Percentiles rank a stretch among this genome's conserved stretches.
Conservation (phyloP, 2,329 filamentous ascomycete genomes). For the Exophiala aquamarina region DNA sequence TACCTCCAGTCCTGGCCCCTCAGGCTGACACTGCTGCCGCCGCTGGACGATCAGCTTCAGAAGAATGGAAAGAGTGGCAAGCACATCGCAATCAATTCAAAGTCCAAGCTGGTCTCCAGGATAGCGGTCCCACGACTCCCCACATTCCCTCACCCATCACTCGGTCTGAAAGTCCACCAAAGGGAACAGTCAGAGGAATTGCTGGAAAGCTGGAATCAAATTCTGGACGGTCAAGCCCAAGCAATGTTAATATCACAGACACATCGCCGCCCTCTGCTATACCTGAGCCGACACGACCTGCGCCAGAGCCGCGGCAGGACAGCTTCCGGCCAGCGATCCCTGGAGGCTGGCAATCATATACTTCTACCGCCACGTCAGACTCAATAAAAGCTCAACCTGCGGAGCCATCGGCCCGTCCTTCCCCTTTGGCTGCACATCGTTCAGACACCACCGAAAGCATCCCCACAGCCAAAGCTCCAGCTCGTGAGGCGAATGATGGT, state of each 20-base stretch:
- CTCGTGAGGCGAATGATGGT: conserved; percentile 5
- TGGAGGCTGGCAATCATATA: conserved; percentile 55
- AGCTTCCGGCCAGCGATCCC: conserved; percentile 54
- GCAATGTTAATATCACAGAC: conserved; percentile 1
- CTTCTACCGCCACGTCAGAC: conserved; percentile 27
- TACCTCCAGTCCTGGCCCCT: not conserved
- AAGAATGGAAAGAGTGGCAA: conserved; percentile 20
- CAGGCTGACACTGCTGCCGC: not conserved
- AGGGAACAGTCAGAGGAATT: conserved; percentile 52
- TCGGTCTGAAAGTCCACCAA: conserved; percentile 47
- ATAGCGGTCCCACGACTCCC: conserved; percentile 2
- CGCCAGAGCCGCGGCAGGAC: conserved; percentile 30
- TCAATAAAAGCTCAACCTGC: conserved; percentile 3
- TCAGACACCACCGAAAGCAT: conserved; percentile 24
- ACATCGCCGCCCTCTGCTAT: not conserved
- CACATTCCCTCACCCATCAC: conserved; percentile 22
- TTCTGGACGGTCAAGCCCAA: conserved; percentile 25
- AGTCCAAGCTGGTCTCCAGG: conserved; percentile 3
- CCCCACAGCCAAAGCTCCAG: conserved; percentile 23
- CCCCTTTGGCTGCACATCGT: conserved; percentile 5
- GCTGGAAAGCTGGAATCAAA: conserved; percentile 50
- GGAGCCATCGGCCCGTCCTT: conserved; percentile 2
- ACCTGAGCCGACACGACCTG: conserved; percentile 10
- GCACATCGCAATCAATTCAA: conserved; percentile 16
- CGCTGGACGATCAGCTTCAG: conserved; percentile 11